Percentiles rank a stretch among this genome's conserved stretches.
Evolutionary conservation across 345 rosid genomes (phyloP).

Genomic region (Anastatica hierochuntica): DNA sequence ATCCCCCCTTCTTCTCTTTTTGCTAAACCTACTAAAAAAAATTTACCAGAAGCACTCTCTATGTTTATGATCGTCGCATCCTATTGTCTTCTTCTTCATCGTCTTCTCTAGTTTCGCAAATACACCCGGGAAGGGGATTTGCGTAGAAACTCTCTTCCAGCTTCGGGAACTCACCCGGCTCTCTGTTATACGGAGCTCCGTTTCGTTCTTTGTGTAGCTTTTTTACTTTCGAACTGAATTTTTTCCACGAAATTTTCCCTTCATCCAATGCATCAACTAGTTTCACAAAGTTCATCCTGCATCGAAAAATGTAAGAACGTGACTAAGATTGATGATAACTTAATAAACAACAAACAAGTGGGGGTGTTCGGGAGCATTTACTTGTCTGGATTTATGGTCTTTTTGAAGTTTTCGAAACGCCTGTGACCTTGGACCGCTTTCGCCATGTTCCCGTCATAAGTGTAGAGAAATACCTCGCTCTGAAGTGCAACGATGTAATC

Average conservation of each 20-base stretch:
- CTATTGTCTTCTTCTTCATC: slow-evolving; percentile 7
- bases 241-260: slow-evolving; percentile 72
- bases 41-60: slow-evolving; percentile 1
- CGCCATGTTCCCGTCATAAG: slow-evolving; percentile 96
- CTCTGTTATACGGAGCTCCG: slow-evolving; percentile 70
- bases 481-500: slow-evolving; percentile 86
- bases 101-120: slow-evolving; percentile 40
- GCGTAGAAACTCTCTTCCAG: slow-evolving; percentile 72
- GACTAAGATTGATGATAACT: not conserved
- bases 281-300: slow-evolving; percentile 79
- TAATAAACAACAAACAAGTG: not conserved
- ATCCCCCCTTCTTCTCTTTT: not conserved
- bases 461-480: slow-evolving; percentile 77
- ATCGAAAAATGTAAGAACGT: not conserved
- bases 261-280: slow-evolving; percentile 72
- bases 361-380: slow-evolving; percentile 12
- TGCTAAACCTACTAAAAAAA: slow-evolving; percentile 3
- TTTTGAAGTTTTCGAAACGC: slow-evolving; percentile 74
- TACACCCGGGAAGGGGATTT: slow-evolving; percentile 88
- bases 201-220: slow-evolving; percentile 59
- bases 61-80: slow-evolving; percentile 1
- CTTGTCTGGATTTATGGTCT: slow-evolving; percentile 87
- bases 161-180: slow-evolving; percentile 10
- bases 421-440: slow-evolving; percentile 97
- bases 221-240: slow-evolving; percentile 73